Evolutionary conservation across 345 rosid genomes (phyloP), one percentile per base, ranked within the genome.

Genomic region (Salix suchowensis): DNA sequence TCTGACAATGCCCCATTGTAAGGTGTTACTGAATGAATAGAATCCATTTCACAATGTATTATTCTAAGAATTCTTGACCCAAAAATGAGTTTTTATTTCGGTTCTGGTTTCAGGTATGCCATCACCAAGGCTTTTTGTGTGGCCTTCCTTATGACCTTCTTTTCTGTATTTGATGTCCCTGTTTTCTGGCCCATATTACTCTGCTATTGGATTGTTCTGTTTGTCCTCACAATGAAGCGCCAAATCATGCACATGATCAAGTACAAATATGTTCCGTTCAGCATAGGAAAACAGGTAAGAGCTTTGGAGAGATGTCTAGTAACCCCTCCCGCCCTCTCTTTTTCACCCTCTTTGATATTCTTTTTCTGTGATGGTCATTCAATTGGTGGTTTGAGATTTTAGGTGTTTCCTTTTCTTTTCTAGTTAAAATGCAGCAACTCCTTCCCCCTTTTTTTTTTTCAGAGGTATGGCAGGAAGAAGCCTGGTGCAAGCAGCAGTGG

Each of bases 151-250:
- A 84, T 92, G 91, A 91, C 96, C 30, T 91, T 91, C 79, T 73
- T 92, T 81, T 86, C 94, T 12, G 79, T 89, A 68, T 86, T 92
- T 76, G 96, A 92, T 50, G 97, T 92, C 18, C 97, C 97, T 78
- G 91, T 92, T 73, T 92, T 92, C 83, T 92, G 97, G 97, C 96
- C 97, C 1, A 92, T 89, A 77, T 78, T 92, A 75, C 78, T 91
- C 21, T 87, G 86, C 79, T 90, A 91, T 84, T 92, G 95, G 95
- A 72, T 92, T 65, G 88, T 91, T 81, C 89, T 92, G 28, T 89
- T 84, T 84, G 81, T 88, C 64, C 91, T 92, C n/a, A 88, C 93
- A 14, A 89, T 85, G 92, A 89, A 86, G 82, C 92, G 91, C 40
- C 90, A 86, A 50, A 85, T 91, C 19, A 71, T 83, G 76, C 97